Base-by-base conservation (phyloP, 2,329 filamentous ascomycete species). In the Trichoderma citrinoviride region DNA sequence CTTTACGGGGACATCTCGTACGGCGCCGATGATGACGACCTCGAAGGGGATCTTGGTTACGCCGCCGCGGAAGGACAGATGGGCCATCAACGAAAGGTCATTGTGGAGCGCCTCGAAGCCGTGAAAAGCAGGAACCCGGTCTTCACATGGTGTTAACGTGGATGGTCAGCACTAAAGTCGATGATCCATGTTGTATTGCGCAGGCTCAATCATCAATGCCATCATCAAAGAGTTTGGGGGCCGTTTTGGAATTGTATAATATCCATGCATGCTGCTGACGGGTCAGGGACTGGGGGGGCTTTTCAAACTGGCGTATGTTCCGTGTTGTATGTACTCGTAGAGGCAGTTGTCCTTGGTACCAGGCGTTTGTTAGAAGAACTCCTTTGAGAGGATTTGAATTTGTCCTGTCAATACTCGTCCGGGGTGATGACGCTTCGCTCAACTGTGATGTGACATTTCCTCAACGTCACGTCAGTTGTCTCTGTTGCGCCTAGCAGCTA, bases 81-180 rank as follows among this genome's bases (percentile, higher is more conserved):
- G 77, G 91, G 91, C 14, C 91, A 93, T 72, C 88, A 90, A 75
- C 86, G 93, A 71, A 96, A 95, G 78, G 95, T 99, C 54, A 98
- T 99, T 81, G 93, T 99, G 54, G 95, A 99, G 82, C 84, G 95
- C 68, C 80, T 99, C 65, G 95, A 99, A 81, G 91, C 94, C 66
- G 95, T 99, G 67, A 98, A 98, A 83, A 92, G 89, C 74, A 90
- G 90, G 75, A 96, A 96, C 74, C 95, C 95, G 2, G 93, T 99
- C 37, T 99, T 99, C 78, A 97, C 91, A 50, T 99, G 95, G 91
- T 99, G 95, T 81, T 98, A 80, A 80, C 27, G 50, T 40, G 61
- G 52, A 27, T 29, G 40, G 61, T 64, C 61, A 55, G 61, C 61
- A 56, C 52, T 49, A 56, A n/a, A 52, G 15, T 29, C 25, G 52